Evolutionary conservation across 2,329 filamentous ascomycete species (phyloP).

Genomic region (Curvularia lunata): DNA sequence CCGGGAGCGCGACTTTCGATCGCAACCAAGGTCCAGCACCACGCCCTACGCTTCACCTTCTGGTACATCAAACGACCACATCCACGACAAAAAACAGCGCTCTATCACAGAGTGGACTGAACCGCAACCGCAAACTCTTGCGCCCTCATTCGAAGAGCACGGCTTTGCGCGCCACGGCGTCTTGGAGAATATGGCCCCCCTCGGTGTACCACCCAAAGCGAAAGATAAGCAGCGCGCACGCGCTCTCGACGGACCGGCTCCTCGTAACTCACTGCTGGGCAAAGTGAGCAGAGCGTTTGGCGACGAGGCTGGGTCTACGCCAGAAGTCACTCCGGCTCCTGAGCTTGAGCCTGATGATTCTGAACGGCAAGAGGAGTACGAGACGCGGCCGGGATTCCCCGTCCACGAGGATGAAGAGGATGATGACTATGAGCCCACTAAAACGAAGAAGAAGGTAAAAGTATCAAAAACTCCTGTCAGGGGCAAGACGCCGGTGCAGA

Average conservation of each 20-base stretch:
- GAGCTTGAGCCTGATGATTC: slow-evolving; percentile 50
- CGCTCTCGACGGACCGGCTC: slow-evolving; percentile 46
- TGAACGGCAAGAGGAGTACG: slow-evolving; percentile 48
- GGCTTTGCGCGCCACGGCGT: slow-evolving; percentile 77
- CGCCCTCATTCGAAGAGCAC: slow-evolving; percentile 77
- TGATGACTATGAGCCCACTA: slow-evolving; percentile 53
- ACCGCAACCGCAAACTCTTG: slow-evolving; percentile 60
- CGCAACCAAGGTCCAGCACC: slow-evolving; percentile 42
- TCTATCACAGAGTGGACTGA: slow-evolving; percentile 61
- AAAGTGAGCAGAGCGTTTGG: slow-evolving; percentile 48
- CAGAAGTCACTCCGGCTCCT: slow-evolving; percentile 53
- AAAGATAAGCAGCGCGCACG: slow-evolving; percentile 65
- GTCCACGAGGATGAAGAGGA: slow-evolving; percentile 54
- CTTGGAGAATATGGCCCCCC: slow-evolving; percentile 80
- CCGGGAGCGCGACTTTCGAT: slow-evolving; percentile 32
- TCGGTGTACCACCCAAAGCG: slow-evolving; percentile 73
- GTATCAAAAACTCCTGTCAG: slow-evolving; percentile 44
- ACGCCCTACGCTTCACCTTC: slow-evolving; percentile 45
- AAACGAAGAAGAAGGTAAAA: slow-evolving; percentile 43
- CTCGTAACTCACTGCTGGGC: slow-evolving; percentile 51
- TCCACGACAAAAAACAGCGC: slow-evolving; percentile 46
- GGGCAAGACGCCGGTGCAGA: slow-evolving; percentile 42
- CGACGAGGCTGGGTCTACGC: slow-evolving; percentile 54
- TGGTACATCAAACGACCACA: slow-evolving; percentile 37
- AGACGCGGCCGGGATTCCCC: slow-evolving; percentile 37